Evolutionary conservation across 805 yeast species (phyloP).

Genomic region (Barnettozyma sucrosica): DNA sequence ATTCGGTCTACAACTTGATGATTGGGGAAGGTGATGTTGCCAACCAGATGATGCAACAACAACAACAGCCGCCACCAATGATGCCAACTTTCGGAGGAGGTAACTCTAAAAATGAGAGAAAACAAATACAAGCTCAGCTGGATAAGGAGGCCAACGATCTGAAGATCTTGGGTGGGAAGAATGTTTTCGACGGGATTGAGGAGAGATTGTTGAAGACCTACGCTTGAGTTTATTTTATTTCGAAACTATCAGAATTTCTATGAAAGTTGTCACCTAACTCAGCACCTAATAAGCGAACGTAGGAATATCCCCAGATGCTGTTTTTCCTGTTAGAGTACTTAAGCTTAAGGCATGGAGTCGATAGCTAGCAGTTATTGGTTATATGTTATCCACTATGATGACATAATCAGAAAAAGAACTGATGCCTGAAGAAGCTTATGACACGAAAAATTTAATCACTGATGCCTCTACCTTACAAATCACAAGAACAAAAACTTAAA

Average conservation of each 20-base stretch:
- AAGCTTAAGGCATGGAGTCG: neutral
- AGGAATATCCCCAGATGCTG: neutral
- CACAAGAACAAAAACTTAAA: neutral
- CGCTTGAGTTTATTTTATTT: neutral
- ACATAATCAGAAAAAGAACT: neutral
- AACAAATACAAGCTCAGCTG: conserved; percentile 1
- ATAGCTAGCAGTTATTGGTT: no score
- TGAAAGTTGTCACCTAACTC: neutral
- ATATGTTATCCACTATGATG: no score
- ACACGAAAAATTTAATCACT: neutral
- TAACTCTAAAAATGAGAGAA: conserved; percentile 1
- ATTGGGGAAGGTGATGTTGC: conserved; percentile 47
- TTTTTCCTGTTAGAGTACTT: neutral
- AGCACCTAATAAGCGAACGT: neutral
- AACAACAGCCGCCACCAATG: conserved; percentile 15
- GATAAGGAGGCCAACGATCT: conserved; percentile 8
- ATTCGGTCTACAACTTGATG: conserved; percentile 68
- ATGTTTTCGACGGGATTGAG: conserved; percentile 8
- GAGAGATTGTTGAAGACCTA: conserved; percentile 6
- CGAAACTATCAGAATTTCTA: neutral
- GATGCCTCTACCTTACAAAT: neutral
- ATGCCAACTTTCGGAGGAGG: conserved; percentile 4
- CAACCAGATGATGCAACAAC: conserved; percentile 39
- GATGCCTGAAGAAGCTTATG: neutral
- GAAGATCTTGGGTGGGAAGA: conserved; percentile 5